These are phyloP conservation scores for Boletus rex-veris DNA, from an alignment of 768 basidiomycete genomes.

Conservation along the genomic window DNA sequence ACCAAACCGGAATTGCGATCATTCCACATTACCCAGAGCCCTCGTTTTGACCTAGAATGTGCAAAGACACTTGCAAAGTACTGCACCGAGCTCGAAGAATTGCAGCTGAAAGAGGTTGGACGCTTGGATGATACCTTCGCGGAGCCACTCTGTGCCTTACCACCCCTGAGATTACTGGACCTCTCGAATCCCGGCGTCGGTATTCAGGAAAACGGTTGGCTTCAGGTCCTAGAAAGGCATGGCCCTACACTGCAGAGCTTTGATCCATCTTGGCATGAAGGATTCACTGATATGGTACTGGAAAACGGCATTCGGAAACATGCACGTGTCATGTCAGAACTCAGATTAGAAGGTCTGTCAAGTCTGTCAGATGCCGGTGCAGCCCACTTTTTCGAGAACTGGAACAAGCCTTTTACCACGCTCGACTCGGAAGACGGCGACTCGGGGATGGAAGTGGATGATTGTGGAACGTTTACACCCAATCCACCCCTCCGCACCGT, in stretches of 20 bases:
- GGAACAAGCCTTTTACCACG: slow-evolving; percentile 32
- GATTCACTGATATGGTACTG: slow-evolving; percentile 60
- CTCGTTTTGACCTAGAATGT: slow-evolving; percentile 76
- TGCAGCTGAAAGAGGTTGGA: slow-evolving; percentile 79
- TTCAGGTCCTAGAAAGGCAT: slow-evolving; percentile 50
- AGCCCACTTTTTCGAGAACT: slow-evolving; percentile 60
- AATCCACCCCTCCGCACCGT: slow-evolving; percentile 50
- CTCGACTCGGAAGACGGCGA: slow-evolving; percentile 11
- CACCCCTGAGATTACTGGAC: slow-evolving; percentile 57
- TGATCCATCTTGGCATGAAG: slow-evolving; percentile 66
- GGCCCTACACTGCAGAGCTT: slow-evolving; percentile 58
- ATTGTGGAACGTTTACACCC: slow-evolving; percentile 10
- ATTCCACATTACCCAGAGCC: slow-evolving; percentile 82
- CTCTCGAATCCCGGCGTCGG: slow-evolving; percentile 59
- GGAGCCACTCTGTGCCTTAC: slow-evolving; percentile 38
- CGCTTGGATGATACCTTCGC: slow-evolving; percentile 65
- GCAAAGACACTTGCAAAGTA: slow-evolving; percentile 51
- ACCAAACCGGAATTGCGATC: slow-evolving; percentile 58
- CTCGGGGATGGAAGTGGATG: slow-evolving; percentile 21
- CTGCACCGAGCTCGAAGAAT: slow-evolving; percentile 55
- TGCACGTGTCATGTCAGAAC: slow-evolving; percentile 43
- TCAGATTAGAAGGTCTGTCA: slow-evolving; percentile 54
- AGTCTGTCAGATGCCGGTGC: slow-evolving; percentile 71
- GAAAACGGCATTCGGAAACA: slow-evolving; percentile 54
- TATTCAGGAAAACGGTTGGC: slow-evolving; percentile 52